A percentile compares a stretch with the other conserved stretches of the same genome.
phyloP scores from a whole-genome alignment of 768 basidiomycete species.

The Ramaria sp. region DNA sequence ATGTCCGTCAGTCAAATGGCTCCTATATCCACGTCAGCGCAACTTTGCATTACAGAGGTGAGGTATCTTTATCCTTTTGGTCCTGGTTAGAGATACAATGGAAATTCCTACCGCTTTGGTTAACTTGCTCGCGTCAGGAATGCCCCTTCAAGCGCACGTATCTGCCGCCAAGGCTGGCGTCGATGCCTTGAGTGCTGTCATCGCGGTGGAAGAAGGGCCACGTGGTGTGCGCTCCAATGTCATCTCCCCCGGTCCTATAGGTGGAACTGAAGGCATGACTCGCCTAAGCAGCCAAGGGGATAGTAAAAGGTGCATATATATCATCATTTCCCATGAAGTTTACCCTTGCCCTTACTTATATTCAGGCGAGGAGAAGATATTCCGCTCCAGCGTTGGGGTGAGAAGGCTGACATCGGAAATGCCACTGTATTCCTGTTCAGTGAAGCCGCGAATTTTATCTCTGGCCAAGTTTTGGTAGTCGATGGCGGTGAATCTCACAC shows the following conservation, averaged over 20 bases:
- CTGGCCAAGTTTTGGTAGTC: constrained; percentile 22
- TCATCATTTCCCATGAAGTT: neutral
- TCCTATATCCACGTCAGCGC: constrained; percentile 86
- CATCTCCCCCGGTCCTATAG: constrained; percentile 75
- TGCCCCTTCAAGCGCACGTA: constrained; percentile 84
- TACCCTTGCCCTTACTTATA: neutral
- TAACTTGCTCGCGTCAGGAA: constrained; percentile 32
- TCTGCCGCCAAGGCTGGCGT: constrained; percentile 93
- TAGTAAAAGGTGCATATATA: neutral
- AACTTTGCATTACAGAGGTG: constrained; percentile 77
- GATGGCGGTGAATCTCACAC: constrained; percentile 11
- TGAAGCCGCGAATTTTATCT: constrained; percentile 25
- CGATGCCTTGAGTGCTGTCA: constrained; percentile 75
- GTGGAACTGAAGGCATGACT: constrained; percentile 52
- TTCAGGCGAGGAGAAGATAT: constrained; percentile 4
- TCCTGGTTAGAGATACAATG: neutral
- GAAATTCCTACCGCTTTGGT: neutral
- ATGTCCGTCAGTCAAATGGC: constrained; percentile 63
- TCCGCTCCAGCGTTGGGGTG: constrained; percentile 10
- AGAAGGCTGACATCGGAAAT: constrained; percentile 22
- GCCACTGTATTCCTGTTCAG: constrained; percentile 27
- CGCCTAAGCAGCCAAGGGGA: constrained; percentile 15
- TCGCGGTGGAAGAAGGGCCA: constrained; percentile 93
- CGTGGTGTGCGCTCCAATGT: constrained; percentile 88
- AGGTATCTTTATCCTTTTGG: constrained; percentile 11